A percentile compares a stretch with the other conserved stretches of the same genome.
phyloP scores from a whole-genome alignment of 305 asterid species.

The Plantago coronopus region DNA sequence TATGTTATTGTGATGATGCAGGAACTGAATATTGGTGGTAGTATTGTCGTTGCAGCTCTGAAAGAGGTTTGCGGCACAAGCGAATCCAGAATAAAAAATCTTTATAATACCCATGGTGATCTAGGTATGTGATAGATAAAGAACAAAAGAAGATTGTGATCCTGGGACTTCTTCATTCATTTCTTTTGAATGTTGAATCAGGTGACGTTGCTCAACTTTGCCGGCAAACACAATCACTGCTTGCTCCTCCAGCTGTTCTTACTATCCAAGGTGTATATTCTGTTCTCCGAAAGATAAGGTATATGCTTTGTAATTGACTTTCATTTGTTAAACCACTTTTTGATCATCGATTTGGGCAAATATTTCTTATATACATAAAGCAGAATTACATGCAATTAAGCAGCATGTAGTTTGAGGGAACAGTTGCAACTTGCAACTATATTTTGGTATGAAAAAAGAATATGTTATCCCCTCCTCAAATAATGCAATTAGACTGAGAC shows the following conservation, averaged over 20 bases:
- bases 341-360: too few relatives aligned
- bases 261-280: conserved; percentile 75
- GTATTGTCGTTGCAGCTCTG: conserved; percentile 66
- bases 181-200: conserved; percentile 25
- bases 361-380: too few relatives aligned
- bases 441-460: too few relatives aligned
- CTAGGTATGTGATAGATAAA: conserved; percentile 53
- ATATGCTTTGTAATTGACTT: conserved; percentile 25
- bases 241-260: conserved; percentile 74
- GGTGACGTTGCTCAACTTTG: conserved; percentile 98
- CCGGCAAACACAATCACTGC: conserved; percentile 78
- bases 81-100: conserved; percentile 60
- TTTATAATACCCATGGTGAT: conserved; percentile 75
- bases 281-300: conserved; percentile 74
- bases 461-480: too few relatives aligned
- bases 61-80: conserved; percentile 85
- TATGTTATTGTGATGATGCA: conserved; percentile 31
- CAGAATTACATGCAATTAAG: too few relatives aligned
- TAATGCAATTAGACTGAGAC: too few relatives aligned
- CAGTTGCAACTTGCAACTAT: too few relatives aligned
- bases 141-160: not conserved
- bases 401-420: too few relatives aligned
- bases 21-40: conserved; percentile 89
- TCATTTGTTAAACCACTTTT: too few relatives aligned
- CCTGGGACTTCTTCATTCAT: too few relatives aligned